Conservation (phyloP, 805 yeast species). For the Isabelozyma gotoi region DNA sequence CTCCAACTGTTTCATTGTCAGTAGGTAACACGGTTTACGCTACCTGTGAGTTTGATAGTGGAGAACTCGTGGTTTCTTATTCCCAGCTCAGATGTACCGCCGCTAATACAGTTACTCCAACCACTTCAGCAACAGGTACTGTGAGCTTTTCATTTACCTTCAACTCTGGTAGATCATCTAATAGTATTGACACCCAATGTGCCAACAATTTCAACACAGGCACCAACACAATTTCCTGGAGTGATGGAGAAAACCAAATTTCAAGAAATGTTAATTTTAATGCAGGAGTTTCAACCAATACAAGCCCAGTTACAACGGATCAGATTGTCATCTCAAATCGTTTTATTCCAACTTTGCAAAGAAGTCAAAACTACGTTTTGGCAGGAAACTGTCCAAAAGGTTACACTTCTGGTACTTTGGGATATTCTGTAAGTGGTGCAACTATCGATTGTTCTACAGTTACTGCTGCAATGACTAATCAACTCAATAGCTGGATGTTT, state of each 20-base stretch:
- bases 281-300: background rate
- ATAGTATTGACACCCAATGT: background rate
- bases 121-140: slow-evolving; percentile 5
- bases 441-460: background rate
- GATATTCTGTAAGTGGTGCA: background rate
- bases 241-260: background rate
- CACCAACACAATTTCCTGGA: background rate
- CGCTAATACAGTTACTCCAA: background rate
- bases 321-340: background rate
- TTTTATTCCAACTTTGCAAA: background rate
- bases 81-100: slow-evolving; percentile 10
- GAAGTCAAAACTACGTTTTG: background rate
- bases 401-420: background rate
- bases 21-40: background rate
- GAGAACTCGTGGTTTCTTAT: slow-evolving; percentile 6
- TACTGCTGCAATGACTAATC: background rate
- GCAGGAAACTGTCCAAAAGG: background rate
- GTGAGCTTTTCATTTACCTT: background rate
- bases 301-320: background rate
- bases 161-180: background rate
- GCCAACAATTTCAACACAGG: background rate
- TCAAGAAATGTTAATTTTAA: background rate
- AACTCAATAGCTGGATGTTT: background rate
- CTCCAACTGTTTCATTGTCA: background rate
- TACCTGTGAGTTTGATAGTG: background rate